Percentiles rank a stretch among this genome's conserved stretches.
phyloP scores from a whole-genome alignment of 805 yeast genomes.

The Clavispora santaluciae region DNA sequence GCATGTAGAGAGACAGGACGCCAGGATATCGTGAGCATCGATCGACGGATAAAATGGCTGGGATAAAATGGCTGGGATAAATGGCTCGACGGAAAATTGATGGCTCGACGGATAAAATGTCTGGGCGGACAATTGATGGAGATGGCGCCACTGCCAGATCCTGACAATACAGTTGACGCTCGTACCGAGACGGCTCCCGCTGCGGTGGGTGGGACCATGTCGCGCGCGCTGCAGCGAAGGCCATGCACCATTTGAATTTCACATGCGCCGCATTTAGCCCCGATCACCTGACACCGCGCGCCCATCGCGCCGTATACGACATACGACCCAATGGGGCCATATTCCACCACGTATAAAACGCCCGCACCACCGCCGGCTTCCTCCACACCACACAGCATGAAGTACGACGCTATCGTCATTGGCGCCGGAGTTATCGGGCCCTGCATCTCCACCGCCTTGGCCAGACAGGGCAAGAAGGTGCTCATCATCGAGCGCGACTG shows the following conservation, averaged over 20 bases:
- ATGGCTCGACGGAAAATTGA: too few relatives aligned
- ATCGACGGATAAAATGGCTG: too few relatives aligned
- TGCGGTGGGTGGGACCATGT: too few relatives aligned
- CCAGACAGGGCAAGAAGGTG: conserved; percentile 84
- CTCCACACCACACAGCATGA: background rate
- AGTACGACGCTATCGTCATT: conserved; percentile 78
- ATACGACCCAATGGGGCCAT: conserved; percentile 1
- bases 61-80: too few relatives aligned
- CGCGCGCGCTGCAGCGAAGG: too few relatives aligned
- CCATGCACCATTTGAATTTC: background rate
- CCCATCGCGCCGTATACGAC: conserved; percentile 1
- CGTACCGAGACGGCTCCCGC: too few relatives aligned
- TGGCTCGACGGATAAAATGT: too few relatives aligned
- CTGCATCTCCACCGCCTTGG: conserved; percentile 82
- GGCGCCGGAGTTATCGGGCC: conserved; percentile 99
- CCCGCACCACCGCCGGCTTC: background rate
- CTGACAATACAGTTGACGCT: too few relatives aligned
- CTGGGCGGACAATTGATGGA: too few relatives aligned
- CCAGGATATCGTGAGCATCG: too few relatives aligned
- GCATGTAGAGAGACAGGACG: too few relatives aligned
- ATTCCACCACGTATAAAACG: background rate
- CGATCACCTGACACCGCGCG: background rate
- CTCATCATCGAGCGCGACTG: conserved; percentile 82
- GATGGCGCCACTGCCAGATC: too few relatives aligned
- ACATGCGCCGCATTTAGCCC: background rate